phyloP scores from a whole-genome alignment of 192 early-diverging fungal genomes.

The Coemansia sp. region DNA sequence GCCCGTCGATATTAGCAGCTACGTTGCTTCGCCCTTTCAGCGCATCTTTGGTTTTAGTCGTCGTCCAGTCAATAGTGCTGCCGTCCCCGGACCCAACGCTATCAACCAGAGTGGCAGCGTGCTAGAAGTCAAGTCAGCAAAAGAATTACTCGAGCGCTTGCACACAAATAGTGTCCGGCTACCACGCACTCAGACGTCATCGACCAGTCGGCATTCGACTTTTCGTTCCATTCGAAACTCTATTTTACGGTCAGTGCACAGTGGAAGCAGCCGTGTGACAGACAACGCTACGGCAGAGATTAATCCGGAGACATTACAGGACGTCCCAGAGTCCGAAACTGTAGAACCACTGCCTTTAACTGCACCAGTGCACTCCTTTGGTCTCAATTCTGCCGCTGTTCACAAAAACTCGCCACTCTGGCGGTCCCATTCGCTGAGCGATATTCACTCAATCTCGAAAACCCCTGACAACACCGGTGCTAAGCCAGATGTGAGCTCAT shows the following conservation, averaged over 20 bases:
- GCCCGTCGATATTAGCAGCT: slow-evolving; percentile 30
- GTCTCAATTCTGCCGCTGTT: slow-evolving; percentile 5
- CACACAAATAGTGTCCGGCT: too few species aligned
- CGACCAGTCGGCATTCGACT: slow-evolving; percentile 13
- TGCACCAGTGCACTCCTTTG: slow-evolving; percentile 2
- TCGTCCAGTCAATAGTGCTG: slow-evolving; percentile 1
- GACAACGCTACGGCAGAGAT: too few species aligned
- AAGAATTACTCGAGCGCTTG: too few species aligned
- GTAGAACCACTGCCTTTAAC: neutral
- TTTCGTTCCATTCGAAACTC: slow-evolving; percentile 28
- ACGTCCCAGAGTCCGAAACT: neutral
- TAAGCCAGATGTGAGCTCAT: neutral
- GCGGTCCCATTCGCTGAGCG: slow-evolving; percentile 23
- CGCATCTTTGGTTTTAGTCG: slow-evolving; percentile 42
- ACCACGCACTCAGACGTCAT: neutral
- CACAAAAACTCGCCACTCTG: slow-evolving; percentile 17
- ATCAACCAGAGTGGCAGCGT: slow-evolving; percentile 12
- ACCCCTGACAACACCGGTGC: neutral
- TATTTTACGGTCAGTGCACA: slow-evolving; percentile 5
- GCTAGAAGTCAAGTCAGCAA: slow-evolving; percentile 8
- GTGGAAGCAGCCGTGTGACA: neutral
- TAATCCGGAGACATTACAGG: neutral
- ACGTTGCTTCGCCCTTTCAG: slow-evolving; percentile 49
- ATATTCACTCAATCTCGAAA: slow-evolving; percentile 11
- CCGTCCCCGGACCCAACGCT: neutral